These are phyloP conservation scores for Parasarocladium wereldwijsianum DNA, from an alignment of 2,329 filamentous ascomycete genomes.

Conservation along the genomic window DNA sequence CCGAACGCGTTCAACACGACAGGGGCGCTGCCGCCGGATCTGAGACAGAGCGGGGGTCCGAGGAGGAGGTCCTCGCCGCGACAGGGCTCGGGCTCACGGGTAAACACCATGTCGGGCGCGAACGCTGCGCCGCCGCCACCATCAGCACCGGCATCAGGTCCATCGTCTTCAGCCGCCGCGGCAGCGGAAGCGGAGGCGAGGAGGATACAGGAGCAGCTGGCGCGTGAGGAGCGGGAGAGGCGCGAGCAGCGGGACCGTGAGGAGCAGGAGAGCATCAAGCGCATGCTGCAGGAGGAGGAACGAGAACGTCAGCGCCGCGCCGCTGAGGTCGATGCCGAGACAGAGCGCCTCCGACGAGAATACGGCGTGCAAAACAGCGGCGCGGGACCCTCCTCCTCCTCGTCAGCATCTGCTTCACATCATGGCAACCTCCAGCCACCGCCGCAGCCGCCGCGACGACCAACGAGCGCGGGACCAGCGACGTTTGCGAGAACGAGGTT, in stretches of 20 bases:
- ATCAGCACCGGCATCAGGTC: constrained; percentile 2
- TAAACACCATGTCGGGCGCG: constrained; percentile 25
- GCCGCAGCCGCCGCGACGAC: constrained; percentile 25
- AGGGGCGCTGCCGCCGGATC: constrained; percentile 18
- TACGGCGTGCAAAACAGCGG: constrained; percentile 45
- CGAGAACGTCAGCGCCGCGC: constrained; percentile 23
- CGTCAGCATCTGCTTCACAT: no score
- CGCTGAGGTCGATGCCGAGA: constrained; percentile 60
- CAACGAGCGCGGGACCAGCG: constrained; percentile 30
- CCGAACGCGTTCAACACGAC: constrained; percentile 68
- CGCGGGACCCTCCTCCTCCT: no score
- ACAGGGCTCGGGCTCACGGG: constrained; percentile 35
- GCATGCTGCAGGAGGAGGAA: constrained; percentile 51
- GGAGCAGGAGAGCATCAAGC: constrained; percentile 41
- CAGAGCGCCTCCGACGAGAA: constrained; percentile 56
- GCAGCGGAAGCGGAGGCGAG: constrained; percentile 57
- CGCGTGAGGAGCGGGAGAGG: constrained; percentile 35
- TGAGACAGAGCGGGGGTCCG: constrained; percentile 8
- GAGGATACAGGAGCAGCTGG: constrained; percentile 38
- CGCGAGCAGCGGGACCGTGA: constrained; percentile 38
- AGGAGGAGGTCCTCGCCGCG: constrained; percentile 8
- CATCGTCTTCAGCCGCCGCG: not conserved
- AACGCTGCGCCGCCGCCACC: constrained; percentile 9
- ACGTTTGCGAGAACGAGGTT: no score
- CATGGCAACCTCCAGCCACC: constrained; percentile 12